A percentile compares a stretch with the other conserved stretches of the same genome.
Evolutionary conservation across 441 rosid genomes (phyloP).

Genomic region (Gossypium gossypioides): DNA sequence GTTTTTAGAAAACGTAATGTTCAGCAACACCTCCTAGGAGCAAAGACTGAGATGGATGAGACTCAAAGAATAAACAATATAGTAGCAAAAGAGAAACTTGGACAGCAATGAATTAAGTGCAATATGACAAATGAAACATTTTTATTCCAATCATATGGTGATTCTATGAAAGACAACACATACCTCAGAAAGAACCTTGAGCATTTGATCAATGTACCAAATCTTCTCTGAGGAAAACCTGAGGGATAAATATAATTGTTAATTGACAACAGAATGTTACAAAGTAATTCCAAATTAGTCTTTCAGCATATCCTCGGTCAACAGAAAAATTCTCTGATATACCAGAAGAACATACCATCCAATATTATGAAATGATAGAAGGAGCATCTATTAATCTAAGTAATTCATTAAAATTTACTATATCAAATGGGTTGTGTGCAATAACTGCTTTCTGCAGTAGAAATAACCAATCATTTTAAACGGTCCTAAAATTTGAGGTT

Average conservation of each 20-base stretch:
- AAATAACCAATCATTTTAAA: not conserved
- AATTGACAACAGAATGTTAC: constrained; percentile 13
- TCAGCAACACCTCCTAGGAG: not conserved
- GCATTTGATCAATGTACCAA: constrained; percentile 99
- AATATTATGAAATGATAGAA: not conserved
- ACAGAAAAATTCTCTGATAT: not conserved
- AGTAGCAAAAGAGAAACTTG: not conserved
- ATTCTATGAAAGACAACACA: constrained; percentile 11
- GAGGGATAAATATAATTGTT: constrained; percentile 25
- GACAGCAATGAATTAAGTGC: not conserved
- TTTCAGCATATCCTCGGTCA: not conserved
- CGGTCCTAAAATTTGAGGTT: not conserved
- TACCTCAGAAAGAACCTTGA: constrained; percentile 98
- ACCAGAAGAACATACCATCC: not conserved
- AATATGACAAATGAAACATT: not conserved
- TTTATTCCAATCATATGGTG: not conserved
- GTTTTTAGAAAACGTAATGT: too few species aligned
- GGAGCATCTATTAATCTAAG: not conserved
- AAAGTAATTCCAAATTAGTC: constrained; percentile 3
- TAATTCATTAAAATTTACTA: not conserved
- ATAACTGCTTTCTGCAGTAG: not conserved
- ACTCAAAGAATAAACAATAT: not conserved
- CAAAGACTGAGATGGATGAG: not conserved
- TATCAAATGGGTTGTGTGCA: not conserved
- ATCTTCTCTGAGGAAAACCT: constrained; percentile 94